phyloP scores from a whole-genome alignment of 352 stramenopile species.

The Phytophthora crassamura region DNA sequence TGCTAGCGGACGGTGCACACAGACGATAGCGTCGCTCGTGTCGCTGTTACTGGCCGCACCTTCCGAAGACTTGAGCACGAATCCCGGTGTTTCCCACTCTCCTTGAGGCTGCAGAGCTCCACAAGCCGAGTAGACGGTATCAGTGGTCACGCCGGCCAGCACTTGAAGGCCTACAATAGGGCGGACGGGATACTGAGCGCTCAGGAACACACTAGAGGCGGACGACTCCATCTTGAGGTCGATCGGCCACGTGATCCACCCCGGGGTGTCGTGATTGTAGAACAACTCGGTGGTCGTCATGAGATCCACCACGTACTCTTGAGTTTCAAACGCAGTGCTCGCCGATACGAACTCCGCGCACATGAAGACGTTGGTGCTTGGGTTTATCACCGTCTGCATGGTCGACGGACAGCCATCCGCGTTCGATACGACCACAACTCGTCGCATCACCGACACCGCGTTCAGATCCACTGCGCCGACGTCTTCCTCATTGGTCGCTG shows the following conservation, averaged over 20 bases:
- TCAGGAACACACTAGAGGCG: conserved; percentile 41
- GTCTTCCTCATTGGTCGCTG: conserved; percentile 14
- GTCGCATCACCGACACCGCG: conserved; percentile 26
- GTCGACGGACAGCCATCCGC: conserved; percentile 24
- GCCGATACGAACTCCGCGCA: conserved; percentile 35
- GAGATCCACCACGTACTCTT: conserved; percentile 57
- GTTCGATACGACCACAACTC: conserved; percentile 32
- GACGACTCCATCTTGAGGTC: conserved; percentile 30
- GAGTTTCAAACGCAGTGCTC: conserved; percentile 17
- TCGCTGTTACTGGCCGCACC: conserved; percentile 15
- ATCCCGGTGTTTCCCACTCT: conserved; percentile 29
- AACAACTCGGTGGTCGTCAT: conserved; percentile 47
- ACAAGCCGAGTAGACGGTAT: conserved; percentile 33
- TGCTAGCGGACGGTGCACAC: conserved; percentile 24
- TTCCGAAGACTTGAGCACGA: conserved; percentile 34
- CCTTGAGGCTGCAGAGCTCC: conserved; percentile 26
- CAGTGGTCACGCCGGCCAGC: conserved; percentile 27
- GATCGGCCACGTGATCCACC: conserved; percentile 49
- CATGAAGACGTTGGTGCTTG: conserved; percentile 33
- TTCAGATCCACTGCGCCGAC: conserved; percentile 26
- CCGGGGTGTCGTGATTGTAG: conserved; percentile 53
- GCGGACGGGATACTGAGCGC: conserved; percentile 39
- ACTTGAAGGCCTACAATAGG: conserved; percentile 46
- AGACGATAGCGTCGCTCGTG: conserved; percentile 37
- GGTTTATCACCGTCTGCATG: conserved; percentile 35